These are phyloP conservation scores for Globisporangium okanoganense DNA, from an alignment of 352 stramenopile genomes.

Conservation along the genomic window DNA sequence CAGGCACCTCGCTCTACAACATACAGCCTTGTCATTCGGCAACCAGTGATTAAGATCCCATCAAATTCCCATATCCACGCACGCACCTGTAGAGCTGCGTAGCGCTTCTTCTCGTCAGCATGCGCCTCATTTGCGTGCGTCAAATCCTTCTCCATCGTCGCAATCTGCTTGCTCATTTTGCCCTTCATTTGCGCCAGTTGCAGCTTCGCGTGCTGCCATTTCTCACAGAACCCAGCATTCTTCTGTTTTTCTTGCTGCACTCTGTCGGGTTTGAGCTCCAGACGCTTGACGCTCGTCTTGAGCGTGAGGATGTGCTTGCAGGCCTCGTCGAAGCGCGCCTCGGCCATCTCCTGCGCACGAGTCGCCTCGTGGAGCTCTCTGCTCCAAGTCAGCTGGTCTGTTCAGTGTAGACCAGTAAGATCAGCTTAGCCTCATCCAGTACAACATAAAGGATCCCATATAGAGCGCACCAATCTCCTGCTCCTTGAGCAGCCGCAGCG, in stretches of 20 bases:
- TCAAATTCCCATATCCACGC: too few species aligned
- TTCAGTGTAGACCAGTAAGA: neutral
- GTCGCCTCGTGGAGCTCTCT: conserved; percentile 10
- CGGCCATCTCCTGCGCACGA: conserved; percentile 12
- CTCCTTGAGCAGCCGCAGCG: conserved; percentile 23
- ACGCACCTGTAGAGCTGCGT: conserved; percentile 26
- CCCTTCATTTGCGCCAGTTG: conserved; percentile 23
- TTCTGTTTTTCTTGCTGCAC: conserved; percentile 14
- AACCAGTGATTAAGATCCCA: neutral
- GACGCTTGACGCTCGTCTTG: conserved; percentile 22
- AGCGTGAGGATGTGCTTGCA: conserved; percentile 44
- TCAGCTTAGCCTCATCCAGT: neutral
- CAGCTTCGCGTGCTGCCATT: conserved; percentile 25
- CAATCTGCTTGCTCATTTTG: conserved; percentile 18
- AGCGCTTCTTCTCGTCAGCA: conserved; percentile 14
- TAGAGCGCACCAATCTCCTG: conserved; percentile 18
- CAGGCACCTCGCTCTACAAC: conserved; percentile 13
- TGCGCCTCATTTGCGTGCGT: conserved; percentile 11
- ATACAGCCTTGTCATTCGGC: neutral
- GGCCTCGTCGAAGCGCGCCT: conserved; percentile 29
- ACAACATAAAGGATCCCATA: neutral
- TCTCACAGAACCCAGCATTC: conserved; percentile 12
- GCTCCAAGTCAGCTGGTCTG: conserved; percentile 13
- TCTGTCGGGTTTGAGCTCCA: conserved; percentile 22
- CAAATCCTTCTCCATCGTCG: conserved; percentile 28